Percentiles rank a stretch among this genome's conserved stretches.
phyloP scores from a whole-genome alignment of 148 eudicot species.

The Rhododendron vialii region DNA sequence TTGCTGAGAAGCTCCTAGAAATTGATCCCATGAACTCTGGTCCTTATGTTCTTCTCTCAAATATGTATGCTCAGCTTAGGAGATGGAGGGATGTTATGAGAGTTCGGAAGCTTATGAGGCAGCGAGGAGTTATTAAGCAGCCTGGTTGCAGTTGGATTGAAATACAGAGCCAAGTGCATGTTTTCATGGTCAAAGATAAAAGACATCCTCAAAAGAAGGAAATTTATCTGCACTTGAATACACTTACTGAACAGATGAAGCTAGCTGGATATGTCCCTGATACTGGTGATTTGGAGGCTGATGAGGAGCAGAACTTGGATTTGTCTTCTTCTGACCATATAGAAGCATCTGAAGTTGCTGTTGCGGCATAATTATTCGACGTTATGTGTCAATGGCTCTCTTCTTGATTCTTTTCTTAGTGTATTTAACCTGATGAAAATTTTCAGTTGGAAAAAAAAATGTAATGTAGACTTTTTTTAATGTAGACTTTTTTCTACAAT shows the following conservation, averaged over 20 bases:
- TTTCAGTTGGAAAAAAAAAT: neutral
- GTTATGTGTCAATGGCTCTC: neutral
- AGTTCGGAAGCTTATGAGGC: conserved; percentile 68
- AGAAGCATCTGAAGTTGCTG: conserved; percentile 24
- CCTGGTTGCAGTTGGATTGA: conserved; percentile 98
- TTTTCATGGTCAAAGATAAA: conserved; percentile 78
- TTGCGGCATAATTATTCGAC: conserved; percentile 11
- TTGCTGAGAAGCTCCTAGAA: conserved; percentile 65
- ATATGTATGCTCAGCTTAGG: conserved; percentile 83
- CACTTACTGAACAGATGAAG: conserved; percentile 59
- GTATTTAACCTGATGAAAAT: neutral
- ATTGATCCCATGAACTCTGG: conserved; percentile 72
- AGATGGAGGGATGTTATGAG: conserved; percentile 65
- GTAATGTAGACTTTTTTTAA: neutral
- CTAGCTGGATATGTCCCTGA: conserved; percentile 47
- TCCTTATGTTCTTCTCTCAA: conserved; percentile 85
- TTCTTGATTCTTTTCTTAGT: neutral
- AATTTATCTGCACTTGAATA: conserved; percentile 41
- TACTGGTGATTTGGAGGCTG: conserved; percentile 38
- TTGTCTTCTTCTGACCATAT: conserved; percentile 15
- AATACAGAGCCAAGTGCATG: conserved; percentile 50
- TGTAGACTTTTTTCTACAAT: neutral
- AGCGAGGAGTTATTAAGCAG: conserved; percentile 69
- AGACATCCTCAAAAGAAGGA: conserved; percentile 47
- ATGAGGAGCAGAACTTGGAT: conserved; percentile 47